phyloP scores from a whole-genome alignment of 345 rosid species.

The Melastoma malabathricum region DNA sequence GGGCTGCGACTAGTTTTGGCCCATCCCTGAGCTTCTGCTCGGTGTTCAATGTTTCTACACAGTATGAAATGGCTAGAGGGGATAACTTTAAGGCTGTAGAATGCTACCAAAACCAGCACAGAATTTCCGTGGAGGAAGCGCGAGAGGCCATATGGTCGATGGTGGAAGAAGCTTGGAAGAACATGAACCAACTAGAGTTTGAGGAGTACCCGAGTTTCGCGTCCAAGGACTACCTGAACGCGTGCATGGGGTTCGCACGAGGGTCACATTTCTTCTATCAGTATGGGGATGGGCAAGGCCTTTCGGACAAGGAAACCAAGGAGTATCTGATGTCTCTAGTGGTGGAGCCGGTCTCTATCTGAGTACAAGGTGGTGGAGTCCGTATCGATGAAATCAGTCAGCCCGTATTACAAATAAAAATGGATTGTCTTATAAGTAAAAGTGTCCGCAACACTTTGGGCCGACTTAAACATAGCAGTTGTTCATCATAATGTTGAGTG shows the following conservation, averaged over 20 bases:
- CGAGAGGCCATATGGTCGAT: constrained; percentile 4
- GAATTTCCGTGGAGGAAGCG: constrained; percentile 7
- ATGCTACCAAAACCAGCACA: constrained; percentile 12
- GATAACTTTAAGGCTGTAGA: constrained; percentile 11
- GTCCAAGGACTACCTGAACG: not conserved
- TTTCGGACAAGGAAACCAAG: not conserved
- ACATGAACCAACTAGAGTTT: constrained; percentile 7
- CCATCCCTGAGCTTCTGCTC: no score
- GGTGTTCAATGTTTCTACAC: no score
- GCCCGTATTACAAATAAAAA: no score
- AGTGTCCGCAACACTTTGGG: no score
- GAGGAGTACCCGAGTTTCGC: not conserved
- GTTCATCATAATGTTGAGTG: no score
- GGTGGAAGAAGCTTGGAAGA: constrained; percentile 11
- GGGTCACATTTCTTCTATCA: constrained; percentile 10
- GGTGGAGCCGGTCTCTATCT: no score
- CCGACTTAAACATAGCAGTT: no score
- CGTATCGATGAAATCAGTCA: no score
- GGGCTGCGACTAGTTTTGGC: no score
- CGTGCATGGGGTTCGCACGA: constrained; percentile 2
- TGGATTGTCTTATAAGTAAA: no score
- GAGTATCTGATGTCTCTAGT: not conserved
- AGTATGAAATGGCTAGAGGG: constrained; percentile 13
- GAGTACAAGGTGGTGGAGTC: no score
- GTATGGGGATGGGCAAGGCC: constrained; percentile 12